These are phyloP conservation scores for Coniochaeta sp. DNA, from an alignment of 2,329 filamentous ascomycete species.

Conservation along the genomic window DNA sequence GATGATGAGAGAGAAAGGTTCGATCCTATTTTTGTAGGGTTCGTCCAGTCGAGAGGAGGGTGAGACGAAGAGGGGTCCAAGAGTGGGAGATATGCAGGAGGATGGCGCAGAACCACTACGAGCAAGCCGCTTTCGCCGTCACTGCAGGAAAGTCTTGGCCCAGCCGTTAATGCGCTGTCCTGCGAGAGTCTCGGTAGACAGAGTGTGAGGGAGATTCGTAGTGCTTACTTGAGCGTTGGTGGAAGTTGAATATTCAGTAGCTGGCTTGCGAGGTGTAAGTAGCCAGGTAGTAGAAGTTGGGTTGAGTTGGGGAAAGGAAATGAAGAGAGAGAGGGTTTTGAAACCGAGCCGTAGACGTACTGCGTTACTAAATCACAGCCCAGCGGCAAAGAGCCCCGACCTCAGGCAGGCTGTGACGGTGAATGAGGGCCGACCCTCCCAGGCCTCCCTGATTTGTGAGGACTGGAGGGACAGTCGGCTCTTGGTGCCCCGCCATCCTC, in stretches of 20 bases:
- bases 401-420: neutral
- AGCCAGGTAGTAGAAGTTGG: neutral
- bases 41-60: neutral
- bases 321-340: neutral
- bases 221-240: neutral
- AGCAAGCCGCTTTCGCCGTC: neutral
- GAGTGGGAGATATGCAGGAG: neutral
- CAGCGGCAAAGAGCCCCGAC: neutral
- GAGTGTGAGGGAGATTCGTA: neutral
- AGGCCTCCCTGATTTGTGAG: neutral
- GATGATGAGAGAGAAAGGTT: neutral
- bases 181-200: too few relatives aligned
- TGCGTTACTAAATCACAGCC: neutral
- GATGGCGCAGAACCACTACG: neutral
- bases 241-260: neutral
- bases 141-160: neutral
- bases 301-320: neutral
- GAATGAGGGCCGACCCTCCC: neutral
- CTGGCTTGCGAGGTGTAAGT: neutral
- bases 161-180: neutral
- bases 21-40: neutral
- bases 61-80: neutral
- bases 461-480: neutral
- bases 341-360: neutral
- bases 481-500: neutral